A percentile compares a stretch with the other conserved stretches of the same genome.
These are phyloP conservation scores for Ampelomyces quisqualis DNA, from an alignment of 2,329 filamentous ascomycete genomes.

Conservation along the genomic window DNA sequence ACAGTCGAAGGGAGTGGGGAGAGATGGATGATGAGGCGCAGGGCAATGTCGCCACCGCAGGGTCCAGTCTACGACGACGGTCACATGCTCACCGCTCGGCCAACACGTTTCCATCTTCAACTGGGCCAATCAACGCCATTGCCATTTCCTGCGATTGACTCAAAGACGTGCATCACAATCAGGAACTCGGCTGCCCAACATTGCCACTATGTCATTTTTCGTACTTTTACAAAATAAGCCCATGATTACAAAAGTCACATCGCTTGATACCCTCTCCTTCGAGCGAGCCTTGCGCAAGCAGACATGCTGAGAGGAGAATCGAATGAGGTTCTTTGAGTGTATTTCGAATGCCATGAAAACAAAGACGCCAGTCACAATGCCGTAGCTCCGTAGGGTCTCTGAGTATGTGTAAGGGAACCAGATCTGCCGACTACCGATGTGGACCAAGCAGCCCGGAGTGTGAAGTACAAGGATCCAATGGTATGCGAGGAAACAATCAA, in stretches of 20 bases:
- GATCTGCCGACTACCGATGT: conserved; percentile 2
- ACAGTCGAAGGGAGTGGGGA: conserved; percentile 18
- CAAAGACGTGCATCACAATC: not conserved
- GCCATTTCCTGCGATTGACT: not conserved
- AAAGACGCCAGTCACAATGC: conserved; percentile 36
- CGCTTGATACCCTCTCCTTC: conserved; percentile 5
- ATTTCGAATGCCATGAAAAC: conserved; percentile 19
- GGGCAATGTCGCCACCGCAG: conserved; percentile 19
- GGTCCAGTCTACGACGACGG: conserved; percentile 19
- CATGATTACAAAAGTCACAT: not conserved
- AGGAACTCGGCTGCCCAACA: not conserved
- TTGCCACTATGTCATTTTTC: conserved; percentile 12
- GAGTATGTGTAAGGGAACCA: conserved; percentile 17
- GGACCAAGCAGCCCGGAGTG: conserved; percentile 20
- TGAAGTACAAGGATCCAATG: conserved; percentile 5
- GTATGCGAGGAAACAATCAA: conserved; percentile 27
- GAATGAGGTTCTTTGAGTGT: conserved; percentile 10
- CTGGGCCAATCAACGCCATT: not conserved
- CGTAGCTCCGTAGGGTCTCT: conserved; percentile 16
- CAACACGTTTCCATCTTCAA: no score
- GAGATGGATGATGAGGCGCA: conserved; percentile 24
- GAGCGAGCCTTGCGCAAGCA: conserved; percentile 21
- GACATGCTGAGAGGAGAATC: conserved; percentile 30
- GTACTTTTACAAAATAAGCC: conserved; percentile 26
- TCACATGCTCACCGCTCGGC: conserved; percentile 9